phyloP scores from a whole-genome alignment of 2,329 filamentous ascomycete genomes.

The Curvularia hawaiiensis region DNA sequence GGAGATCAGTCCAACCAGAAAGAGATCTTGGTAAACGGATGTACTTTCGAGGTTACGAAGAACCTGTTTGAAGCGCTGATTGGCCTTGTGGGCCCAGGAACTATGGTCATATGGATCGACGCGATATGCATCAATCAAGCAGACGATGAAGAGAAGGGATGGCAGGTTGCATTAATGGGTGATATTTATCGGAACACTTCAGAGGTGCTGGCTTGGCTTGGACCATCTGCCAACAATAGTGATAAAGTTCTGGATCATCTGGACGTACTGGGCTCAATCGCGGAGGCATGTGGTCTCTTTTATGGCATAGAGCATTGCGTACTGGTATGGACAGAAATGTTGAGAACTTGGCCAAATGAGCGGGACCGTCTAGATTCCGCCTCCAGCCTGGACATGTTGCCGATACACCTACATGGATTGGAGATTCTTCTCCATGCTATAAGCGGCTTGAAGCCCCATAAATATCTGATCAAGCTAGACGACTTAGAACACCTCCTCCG shows the following conservation, averaged over 20 bases:
- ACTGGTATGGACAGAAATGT: background rate
- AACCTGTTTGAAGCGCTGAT: background rate
- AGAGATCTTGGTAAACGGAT: background rate
- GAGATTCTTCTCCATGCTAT: background rate
- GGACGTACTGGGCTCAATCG: background rate
- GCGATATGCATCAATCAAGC: conserved; percentile 5
- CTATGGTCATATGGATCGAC: conserved; percentile 1
- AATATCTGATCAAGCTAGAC: background rate
- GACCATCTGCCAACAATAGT: conserved; percentile 4
- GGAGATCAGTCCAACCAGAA: background rate
- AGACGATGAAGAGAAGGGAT: conserved; percentile 12
- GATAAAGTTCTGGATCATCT: background rate
- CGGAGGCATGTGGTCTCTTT: background rate
- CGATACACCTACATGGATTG: background rate
- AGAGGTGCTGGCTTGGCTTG: conserved; percentile 19
- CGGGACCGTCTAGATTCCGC: too few relatives aligned
- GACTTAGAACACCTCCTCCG: conserved; percentile 10
- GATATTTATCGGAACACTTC: conserved; percentile 13
- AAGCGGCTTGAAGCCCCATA: background rate
- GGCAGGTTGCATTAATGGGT: conserved; percentile 21
- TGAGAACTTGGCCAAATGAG: background rate
- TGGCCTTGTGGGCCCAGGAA: background rate
- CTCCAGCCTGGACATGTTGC: too few relatives aligned
- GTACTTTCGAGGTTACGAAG: background rate
- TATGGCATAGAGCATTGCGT: background rate